Percentiles rank a stretch among this genome's conserved stretches.
Conservation (phyloP, 116 monocot genomes). For the Papilionanthe hybrid region DNA sequence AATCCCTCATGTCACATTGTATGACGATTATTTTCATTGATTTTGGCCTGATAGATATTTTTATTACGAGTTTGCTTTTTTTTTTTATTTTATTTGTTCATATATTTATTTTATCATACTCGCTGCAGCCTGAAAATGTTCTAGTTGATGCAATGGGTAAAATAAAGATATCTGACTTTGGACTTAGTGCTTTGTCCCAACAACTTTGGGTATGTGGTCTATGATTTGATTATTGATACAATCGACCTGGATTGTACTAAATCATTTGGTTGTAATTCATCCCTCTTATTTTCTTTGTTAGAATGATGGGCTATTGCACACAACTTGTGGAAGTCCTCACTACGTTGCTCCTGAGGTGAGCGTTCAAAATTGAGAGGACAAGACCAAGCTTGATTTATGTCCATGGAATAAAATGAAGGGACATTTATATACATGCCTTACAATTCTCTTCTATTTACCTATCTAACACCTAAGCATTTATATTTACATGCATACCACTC, state of each 20-base stretch:
- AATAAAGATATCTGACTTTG: slow-evolving; percentile 94
- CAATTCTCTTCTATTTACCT: no score
- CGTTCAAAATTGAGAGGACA: not conserved
- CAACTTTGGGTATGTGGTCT: slow-evolving; percentile 50
- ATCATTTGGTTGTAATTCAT: not conserved
- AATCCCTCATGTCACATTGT: no score
- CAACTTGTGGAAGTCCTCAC: slow-evolving; percentile 96
- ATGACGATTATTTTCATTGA: no score
- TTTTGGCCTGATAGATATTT: no score
- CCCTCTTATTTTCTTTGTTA: slow-evolving; percentile 14
- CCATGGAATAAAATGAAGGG: no score
- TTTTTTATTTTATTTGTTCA: no score
- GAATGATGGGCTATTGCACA: slow-evolving; percentile 92
- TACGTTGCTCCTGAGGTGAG: slow-evolving; percentile 95
- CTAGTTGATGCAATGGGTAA: slow-evolving; percentile 80
- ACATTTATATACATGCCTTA: no score
- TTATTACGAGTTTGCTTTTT: no score
- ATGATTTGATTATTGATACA: not conserved
- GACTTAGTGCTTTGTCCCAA: slow-evolving; percentile 85
- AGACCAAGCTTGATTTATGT: not conserved
- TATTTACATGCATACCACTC: no score
- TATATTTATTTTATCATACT: no score
- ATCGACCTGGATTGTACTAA: not conserved
- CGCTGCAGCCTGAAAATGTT: slow-evolving; percentile 81
- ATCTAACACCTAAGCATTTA: no score